Evolutionary conservation across 2,329 filamentous ascomycete genomes (phyloP).

Genomic region (Hymenotorrendiella dingleyae): DNA sequence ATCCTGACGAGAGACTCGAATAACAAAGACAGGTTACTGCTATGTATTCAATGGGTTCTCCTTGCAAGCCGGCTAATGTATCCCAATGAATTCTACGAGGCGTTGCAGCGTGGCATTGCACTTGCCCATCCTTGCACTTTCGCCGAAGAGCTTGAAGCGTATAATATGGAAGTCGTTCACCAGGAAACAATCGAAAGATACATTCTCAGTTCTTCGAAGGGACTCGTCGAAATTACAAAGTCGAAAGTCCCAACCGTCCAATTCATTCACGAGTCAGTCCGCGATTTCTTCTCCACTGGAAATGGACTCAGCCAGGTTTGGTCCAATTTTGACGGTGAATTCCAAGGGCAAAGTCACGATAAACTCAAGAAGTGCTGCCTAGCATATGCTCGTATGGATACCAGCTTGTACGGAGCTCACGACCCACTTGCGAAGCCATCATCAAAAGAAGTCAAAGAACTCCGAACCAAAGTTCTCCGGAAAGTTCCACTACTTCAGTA

Average conservation of each 20-base stretch:
- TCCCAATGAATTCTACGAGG: conserved; percentile 21
- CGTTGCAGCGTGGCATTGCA: conserved; percentile 16
- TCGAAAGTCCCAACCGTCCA: conserved; percentile 31
- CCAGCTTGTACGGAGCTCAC: too few relatives aligned
- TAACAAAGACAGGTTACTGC: conserved; percentile 35
- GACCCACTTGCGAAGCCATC: conserved; percentile 7
- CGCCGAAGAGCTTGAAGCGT: conserved; percentile 10
- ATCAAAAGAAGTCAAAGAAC: conserved; percentile 11
- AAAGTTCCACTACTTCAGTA: conserved; percentile 43
- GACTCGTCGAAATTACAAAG: conserved; percentile 34
- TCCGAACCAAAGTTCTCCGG: conserved; percentile 18
- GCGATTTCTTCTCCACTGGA: conserved; percentile 34
- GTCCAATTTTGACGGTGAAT: conserved; percentile 14
- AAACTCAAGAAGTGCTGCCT: conserved; percentile 22
- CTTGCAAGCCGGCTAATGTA: conserved; percentile 34
- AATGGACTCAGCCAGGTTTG: conserved; percentile 3
- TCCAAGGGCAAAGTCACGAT: conserved; percentile 22
- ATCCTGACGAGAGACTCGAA: conserved; percentile 35
- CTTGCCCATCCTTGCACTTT: too few relatives aligned
- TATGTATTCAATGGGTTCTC: conserved; percentile 49
- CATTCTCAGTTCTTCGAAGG: conserved; percentile 37
- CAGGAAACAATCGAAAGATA: conserved; percentile 31
- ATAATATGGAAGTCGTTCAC: conserved; percentile 22
- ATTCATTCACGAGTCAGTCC: conserved; percentile 36
- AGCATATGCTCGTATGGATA: too few relatives aligned